Base-by-base conservation (phyloP, 495 filamentous ascomycete species). In the Friedmanniomyces endolithicus region DNA sequence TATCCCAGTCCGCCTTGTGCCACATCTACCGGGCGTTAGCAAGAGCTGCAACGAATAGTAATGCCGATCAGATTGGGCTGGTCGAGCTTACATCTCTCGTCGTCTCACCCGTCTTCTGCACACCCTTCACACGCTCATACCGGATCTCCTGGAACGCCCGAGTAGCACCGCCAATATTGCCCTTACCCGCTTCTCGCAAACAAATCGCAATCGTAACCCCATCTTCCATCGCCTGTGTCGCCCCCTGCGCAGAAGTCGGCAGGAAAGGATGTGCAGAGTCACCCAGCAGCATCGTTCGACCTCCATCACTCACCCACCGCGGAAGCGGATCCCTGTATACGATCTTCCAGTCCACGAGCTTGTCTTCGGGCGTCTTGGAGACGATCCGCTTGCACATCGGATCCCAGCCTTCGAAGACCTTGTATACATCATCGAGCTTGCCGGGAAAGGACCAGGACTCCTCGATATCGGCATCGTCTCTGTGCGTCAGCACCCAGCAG, bases 221-320 rank as follows among this genome's bases (percentile, higher is more conserved):
- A 64, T 88, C 85, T 60, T 89, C 85, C 57, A 88, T 80, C 0
- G 83, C 81, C 60, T 86, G 80, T 27, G 78, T 83, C 0, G 81
- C 85, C 0, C 85, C 85, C 56, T 86, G 80, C n/a, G 79, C 78
- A 3, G 77, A 81, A 0, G 82, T 85, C 0, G 84, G 84, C 3
- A 87, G 70, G 65, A 88, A 86, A 0, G 84, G 78, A 67, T 89
- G 85, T 1, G 84, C 84, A 6, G 82, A 72, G 60, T 87, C 85
- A 22, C 84, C 85, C 31, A 87, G 73, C 16, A 84, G 68, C 31
- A 72, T 74, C n/a, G 82, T 82, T 19, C 78, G 72, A 12, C 75
- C 73, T 14, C 72, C 69, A 14, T 76, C 70, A 6, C 76, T 81
- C 17, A 83, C 74, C 74, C 83, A 88, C 0, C 73, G 79, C 3